Evolutionary conservation across 1,284 basidiomycete species (phyloP).

Genomic region (Irpex rosettiformis): DNA sequence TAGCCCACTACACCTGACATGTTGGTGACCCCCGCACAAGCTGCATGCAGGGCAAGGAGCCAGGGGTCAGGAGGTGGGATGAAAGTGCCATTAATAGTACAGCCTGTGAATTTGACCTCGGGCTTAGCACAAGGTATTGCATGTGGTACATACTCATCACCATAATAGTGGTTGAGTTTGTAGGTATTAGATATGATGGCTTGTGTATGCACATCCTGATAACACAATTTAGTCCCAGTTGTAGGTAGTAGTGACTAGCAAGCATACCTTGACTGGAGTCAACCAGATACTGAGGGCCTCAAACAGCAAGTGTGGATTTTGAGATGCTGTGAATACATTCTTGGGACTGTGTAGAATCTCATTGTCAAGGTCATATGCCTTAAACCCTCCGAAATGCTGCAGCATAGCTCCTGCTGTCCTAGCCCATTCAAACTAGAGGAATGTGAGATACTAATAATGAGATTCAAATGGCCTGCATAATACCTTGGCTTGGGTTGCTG

Average conservation of each 20-base stretch:
- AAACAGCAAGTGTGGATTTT: neutral
- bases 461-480: neutral
- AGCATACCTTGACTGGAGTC: neutral
- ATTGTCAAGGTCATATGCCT: neutral
- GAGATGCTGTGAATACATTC: neutral
- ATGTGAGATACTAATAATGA: neutral
- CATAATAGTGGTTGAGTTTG: neutral
- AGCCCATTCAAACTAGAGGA: neutral
- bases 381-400: neutral
- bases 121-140: too few species aligned
- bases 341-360: neutral
- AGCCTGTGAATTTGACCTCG: neutral
- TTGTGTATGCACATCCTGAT: neutral
- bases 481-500: neutral
- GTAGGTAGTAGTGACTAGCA: neutral
- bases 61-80: neutral
- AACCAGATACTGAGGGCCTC: neutral
- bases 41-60: neutral
- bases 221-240: neutral
- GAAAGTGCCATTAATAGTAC: neutral
- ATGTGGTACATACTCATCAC: neutral
- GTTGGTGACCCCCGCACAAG: neutral
- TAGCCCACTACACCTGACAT: neutral
- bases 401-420: neutral
- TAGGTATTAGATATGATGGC: neutral